These are phyloP conservation scores for Leccinum boreale DNA, from an alignment of 768 basidiomycete genomes.

Conservation along the genomic window DNA sequence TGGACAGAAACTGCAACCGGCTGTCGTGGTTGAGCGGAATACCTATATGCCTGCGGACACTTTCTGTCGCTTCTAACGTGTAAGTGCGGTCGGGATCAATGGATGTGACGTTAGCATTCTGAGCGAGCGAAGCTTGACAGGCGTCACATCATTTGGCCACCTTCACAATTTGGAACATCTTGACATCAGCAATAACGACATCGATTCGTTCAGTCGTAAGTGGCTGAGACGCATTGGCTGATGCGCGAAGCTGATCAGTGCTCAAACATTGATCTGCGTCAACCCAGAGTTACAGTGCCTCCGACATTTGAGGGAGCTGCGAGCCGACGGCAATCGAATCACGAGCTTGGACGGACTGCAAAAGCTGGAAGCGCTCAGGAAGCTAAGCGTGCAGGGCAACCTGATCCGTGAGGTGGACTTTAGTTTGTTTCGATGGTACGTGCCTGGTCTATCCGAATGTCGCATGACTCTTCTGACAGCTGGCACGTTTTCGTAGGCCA, in stretches of 20 bases:
- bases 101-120: constrained; percentile 12
- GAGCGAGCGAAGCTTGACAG: constrained; percentile 61
- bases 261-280: constrained; percentile 9
- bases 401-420: constrained; percentile 61
- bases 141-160: constrained; percentile 85
- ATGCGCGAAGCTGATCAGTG: background rate
- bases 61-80: constrained; percentile 77
- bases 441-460: constrained; percentile 6
- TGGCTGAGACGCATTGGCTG: constrained; percentile 17
- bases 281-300: constrained; percentile 76
- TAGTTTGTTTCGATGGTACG: constrained; percentile 60
- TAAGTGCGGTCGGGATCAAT: constrained; percentile 29
- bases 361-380: constrained; percentile 75
- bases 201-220: constrained; percentile 86
- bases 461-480: constrained; percentile 5
- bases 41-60: constrained; percentile 65
- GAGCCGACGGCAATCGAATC: constrained; percentile 85
- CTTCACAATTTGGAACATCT: constrained; percentile 82
- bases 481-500: constrained; percentile 33
- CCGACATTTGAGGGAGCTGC: constrained; percentile 82
- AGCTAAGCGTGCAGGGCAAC: constrained; percentile 81
- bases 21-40: constrained; percentile 80
- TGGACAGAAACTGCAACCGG: constrained; percentile 63
- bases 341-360: constrained; percentile 70
- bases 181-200: constrained; percentile 86